Conservation (phyloP, 2,329 filamentous ascomycete genomes). For the Xylaria sp. region DNA sequence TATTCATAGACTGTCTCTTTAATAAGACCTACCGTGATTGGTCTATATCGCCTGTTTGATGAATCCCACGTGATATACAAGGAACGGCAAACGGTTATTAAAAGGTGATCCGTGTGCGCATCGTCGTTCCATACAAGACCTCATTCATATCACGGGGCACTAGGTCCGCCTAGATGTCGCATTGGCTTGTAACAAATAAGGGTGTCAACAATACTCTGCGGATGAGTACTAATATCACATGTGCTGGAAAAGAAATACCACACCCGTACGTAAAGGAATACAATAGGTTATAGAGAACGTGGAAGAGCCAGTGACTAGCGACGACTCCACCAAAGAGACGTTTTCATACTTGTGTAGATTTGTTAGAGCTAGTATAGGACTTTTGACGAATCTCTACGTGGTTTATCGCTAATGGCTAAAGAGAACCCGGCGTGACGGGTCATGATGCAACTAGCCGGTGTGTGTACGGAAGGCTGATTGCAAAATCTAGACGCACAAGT, state of each 20-base stretch:
- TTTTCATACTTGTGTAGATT: background rate
- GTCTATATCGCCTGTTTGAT: background rate
- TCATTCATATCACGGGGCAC: background rate
- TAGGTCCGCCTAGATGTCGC: background rate
- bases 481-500: slow-evolving; percentile 21
- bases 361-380: background rate
- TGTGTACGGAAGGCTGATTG: slow-evolving; percentile 24
- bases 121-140: background rate
- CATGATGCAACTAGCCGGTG: slow-evolving; percentile 35
- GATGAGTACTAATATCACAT: background rate
- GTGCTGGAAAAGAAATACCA: background rate
- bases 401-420: slow-evolving; percentile 27
- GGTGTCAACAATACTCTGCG: background rate
- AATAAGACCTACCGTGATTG: no score
- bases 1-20: no score
- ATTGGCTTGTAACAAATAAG: no score
- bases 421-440: slow-evolving; percentile 28
- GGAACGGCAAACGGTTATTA: background rate
- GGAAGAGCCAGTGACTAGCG: background rate
- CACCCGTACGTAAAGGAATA: background rate
- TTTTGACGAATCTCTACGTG: slow-evolving; percentile 15
- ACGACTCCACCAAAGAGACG: background rate
- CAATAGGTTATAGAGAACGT: background rate
- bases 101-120: background rate
- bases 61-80: background rate